These are phyloP conservation scores for Paecilomyces fulvus DNA, from an alignment of 2,329 filamentous ascomycete species.

Conservation along the genomic window DNA sequence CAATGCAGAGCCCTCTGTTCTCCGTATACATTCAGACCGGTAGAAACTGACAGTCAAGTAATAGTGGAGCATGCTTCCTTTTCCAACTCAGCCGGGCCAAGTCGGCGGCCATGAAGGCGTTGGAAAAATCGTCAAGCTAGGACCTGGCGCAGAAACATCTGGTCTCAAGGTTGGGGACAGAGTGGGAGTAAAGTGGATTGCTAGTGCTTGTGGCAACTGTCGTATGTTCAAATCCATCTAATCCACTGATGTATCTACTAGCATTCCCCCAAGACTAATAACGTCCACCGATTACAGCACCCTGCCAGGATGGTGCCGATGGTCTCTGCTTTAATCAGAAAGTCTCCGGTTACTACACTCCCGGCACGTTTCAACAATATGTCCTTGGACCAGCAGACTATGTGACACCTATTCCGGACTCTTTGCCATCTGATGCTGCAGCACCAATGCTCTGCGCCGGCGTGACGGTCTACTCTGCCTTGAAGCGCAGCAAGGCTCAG, in stretches of 20 bases:
- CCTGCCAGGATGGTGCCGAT: slow-evolving; percentile 49
- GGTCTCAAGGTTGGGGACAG: slow-evolving; percentile 57
- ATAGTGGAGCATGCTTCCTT: slow-evolving; percentile 50
- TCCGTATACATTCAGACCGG: not conserved
- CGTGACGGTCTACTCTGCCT: slow-evolving; percentile 57
- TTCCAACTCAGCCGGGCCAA: slow-evolving; percentile 52
- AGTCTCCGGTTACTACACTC: slow-evolving; percentile 59
- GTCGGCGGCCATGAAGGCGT: slow-evolving; percentile 64
- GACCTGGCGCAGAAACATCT: slow-evolving; percentile 48
- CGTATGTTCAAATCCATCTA: slow-evolving; percentile 19
- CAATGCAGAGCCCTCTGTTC: not conserved
- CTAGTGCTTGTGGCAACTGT: slow-evolving; percentile 48
- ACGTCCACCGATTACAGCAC: slow-evolving; percentile 13
- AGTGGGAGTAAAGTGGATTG: slow-evolving; percentile 63
- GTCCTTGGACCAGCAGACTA: slow-evolving; percentile 56
- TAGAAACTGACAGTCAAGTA: slow-evolving; percentile 2
- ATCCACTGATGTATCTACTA: not conserved
- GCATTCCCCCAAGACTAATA: not conserved
- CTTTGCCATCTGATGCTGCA: slow-evolving; percentile 50
- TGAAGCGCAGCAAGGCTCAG: slow-evolving; percentile 52
- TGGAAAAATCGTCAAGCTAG: slow-evolving; percentile 56
- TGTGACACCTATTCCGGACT: slow-evolving; percentile 60
- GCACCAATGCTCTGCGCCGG: slow-evolving; percentile 62
- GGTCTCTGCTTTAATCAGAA: slow-evolving; percentile 48
- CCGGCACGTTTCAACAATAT: slow-evolving; percentile 68